These are phyloP conservation scores for Globisporangium parvum DNA, from an alignment of 352 stramenopile genomes.

Conservation along the genomic window DNA sequence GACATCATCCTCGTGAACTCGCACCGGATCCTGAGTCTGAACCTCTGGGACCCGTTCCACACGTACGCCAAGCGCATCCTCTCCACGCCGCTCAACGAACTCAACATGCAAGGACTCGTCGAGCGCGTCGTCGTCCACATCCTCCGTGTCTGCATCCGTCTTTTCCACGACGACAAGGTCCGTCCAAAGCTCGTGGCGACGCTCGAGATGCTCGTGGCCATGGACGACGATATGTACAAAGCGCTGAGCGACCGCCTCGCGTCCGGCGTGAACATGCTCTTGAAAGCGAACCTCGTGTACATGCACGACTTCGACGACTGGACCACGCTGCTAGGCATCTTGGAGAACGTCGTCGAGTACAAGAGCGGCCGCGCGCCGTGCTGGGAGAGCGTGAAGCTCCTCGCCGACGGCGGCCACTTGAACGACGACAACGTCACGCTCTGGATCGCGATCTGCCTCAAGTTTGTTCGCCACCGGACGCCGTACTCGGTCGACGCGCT, in stretches of 20 bases:
- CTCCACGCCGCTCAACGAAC: constrained; percentile 61
- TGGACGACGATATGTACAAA: constrained; percentile 81
- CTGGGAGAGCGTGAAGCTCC: constrained; percentile 71
- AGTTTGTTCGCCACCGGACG: constrained; percentile 73
- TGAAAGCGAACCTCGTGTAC: constrained; percentile 86
- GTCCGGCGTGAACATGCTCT: constrained; percentile 73
- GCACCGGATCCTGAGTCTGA: constrained; percentile 63
- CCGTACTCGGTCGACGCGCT: constrained; percentile 73
- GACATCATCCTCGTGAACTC: constrained; percentile 84
- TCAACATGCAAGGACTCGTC: constrained; percentile 71
- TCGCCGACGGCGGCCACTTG: constrained; percentile 64
- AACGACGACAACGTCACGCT: constrained; percentile 74
- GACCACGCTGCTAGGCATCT: constrained; percentile 62
- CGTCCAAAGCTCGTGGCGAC: constrained; percentile 79
- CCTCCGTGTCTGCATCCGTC: constrained; percentile 74
- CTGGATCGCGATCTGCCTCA: constrained; percentile 77
- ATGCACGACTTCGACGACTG: constrained; percentile 84
- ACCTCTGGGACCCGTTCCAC: constrained; percentile 79
- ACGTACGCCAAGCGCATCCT: constrained; percentile 73
- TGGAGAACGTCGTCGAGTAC: constrained; percentile 75
- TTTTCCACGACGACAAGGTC: constrained; percentile 82
- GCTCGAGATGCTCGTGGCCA: constrained; percentile 58
- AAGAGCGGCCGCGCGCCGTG: constrained; percentile 63
- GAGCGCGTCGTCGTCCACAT: constrained; percentile 85
- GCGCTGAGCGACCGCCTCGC: constrained; percentile 75